These are phyloP conservation scores for Kodamaea suecica DNA, from an alignment of 1,139 yeast genomes.

Conservation along the genomic window DNA sequence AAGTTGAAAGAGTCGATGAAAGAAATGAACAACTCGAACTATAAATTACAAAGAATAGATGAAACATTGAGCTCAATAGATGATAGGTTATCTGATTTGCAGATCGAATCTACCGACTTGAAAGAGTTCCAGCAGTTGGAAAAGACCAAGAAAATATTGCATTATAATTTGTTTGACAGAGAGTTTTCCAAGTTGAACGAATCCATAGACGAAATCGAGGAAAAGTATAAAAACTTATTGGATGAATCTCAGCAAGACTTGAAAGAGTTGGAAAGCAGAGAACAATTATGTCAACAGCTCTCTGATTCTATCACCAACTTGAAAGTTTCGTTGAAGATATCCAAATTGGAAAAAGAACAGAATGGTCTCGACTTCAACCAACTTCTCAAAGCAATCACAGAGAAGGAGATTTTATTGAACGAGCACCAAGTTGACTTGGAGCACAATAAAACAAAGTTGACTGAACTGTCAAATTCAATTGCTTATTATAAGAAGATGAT, in stretches of 20 bases:
- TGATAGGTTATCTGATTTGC: constrained; percentile 71
- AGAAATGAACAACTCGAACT: constrained; percentile 72
- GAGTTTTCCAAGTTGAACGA: constrained; percentile 62
- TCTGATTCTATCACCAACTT: constrained; percentile 46
- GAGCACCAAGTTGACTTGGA: constrained; percentile 22
- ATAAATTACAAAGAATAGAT: constrained; percentile 70
- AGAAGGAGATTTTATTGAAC: constrained; percentile 40
- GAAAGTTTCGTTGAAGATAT: constrained; percentile 35
- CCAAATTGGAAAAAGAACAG: constrained; percentile 51
- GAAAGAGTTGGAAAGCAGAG: constrained; percentile 47
- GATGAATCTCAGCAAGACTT: constrained; percentile 44
- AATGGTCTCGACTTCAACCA: constrained; percentile 51
- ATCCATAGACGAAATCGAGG: constrained; percentile 61
- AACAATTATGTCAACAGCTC: constrained; percentile 42
- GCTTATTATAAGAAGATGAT: constrained; percentile 21
- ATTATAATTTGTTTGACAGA: constrained; percentile 73
- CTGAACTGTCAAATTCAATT: constrained; percentile 17
- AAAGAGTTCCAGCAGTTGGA: constrained; percentile 67
- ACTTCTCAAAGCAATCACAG: constrained; percentile 36
- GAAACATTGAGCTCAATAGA: constrained; percentile 70
- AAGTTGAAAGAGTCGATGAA: constrained; percentile 75
- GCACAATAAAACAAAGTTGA: constrained; percentile 16
- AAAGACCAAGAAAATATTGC: constrained; percentile 65
- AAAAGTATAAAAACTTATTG: constrained; percentile 52
- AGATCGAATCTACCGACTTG: constrained; percentile 76